Conservation (phyloP, 2,329 filamentous ascomycete species). For the Akanthomyces dipterigenus region DNA sequence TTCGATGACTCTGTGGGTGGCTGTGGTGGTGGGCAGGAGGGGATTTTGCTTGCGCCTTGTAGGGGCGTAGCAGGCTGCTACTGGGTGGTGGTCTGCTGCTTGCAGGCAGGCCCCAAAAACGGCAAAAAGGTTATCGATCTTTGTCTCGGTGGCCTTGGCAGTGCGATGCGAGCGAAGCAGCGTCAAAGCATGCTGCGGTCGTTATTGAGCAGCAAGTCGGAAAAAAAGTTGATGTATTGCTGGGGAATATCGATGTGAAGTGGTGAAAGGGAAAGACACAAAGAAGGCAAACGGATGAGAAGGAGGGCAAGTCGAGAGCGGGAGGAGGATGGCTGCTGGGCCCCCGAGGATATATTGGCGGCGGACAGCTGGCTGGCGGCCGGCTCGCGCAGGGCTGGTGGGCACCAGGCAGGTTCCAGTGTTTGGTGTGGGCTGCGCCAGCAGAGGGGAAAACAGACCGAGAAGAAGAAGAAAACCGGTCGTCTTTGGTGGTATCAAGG, state of each 20-base stretch:
- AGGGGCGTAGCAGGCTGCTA: not conserved
- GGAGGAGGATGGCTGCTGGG: not conserved
- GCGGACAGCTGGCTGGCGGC: not conserved
- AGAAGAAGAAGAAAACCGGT: not conserved
- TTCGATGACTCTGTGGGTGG: not conserved
- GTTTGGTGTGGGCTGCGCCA: not conserved
- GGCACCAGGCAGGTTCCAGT: not conserved
- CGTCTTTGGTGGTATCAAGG: not conserved
- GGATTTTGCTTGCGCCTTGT: conserved; percentile 1
- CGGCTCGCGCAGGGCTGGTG: conserved; percentile 3
- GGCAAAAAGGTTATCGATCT: conserved; percentile 4
- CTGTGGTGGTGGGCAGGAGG: conserved; percentile 1
- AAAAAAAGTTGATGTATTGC: not conserved
- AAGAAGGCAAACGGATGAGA: conserved; percentile 3
- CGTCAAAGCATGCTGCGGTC: not conserved
- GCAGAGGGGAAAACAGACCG: not conserved
- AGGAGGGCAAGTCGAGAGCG: conserved; percentile 4
- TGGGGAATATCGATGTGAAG: not conserved
- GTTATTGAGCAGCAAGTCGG: not conserved
- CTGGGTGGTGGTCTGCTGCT: not conserved
- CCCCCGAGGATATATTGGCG: conserved; percentile 1
- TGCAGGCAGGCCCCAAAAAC: conserved; percentile 2
- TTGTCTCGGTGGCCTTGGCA: conserved; percentile 5
- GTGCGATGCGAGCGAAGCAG: not conserved
- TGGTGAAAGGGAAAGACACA: not conserved